Conservation (phyloP, 306 rosid species). For the Fagus crenata region DNA sequence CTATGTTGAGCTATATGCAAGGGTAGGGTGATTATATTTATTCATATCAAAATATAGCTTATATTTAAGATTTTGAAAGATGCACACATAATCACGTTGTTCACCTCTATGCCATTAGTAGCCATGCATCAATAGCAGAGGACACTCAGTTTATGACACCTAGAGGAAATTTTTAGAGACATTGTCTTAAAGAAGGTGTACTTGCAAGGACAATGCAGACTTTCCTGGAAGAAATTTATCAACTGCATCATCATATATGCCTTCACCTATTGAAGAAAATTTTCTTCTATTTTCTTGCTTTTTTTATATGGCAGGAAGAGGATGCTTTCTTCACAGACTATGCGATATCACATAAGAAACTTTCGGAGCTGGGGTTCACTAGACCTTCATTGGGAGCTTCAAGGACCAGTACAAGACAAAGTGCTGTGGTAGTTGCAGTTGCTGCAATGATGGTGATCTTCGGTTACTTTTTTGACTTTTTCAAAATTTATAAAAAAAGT, state of each 20-base stretch:
- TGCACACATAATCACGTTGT: background rate
- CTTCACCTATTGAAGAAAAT: background rate
- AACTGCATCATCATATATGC: background rate
- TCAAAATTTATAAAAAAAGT: conserved; percentile 34
- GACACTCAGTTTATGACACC: background rate
- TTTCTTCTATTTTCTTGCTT: background rate
- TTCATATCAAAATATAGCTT: background rate
- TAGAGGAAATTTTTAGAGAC: background rate
- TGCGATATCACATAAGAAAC: conserved; percentile 77
- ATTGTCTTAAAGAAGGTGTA: too few relatives aligned
- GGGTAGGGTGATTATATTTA: conserved; percentile 33
- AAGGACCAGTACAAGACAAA: conserved; percentile 4
- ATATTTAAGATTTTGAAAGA: background rate
- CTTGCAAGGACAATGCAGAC: background rate
- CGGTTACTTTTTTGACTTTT: conserved; percentile 57
- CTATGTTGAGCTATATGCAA: conserved; percentile 64
- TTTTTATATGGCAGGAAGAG: conserved; percentile 48
- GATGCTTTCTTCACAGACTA: conserved; percentile 66
- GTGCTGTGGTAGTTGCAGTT: conserved; percentile 33
- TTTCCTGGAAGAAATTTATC: background rate
- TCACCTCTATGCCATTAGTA: background rate
- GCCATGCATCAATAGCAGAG: background rate
- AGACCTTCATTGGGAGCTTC: conserved; percentile 11
- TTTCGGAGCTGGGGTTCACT: conserved; percentile 75
- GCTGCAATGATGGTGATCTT: conserved; percentile 52